A percentile compares a stretch with the other conserved stretches of the same genome.
phyloP scores from a whole-genome alignment of 1,284 basidiomycete species.

The Tilletia walkeri region DNA sequence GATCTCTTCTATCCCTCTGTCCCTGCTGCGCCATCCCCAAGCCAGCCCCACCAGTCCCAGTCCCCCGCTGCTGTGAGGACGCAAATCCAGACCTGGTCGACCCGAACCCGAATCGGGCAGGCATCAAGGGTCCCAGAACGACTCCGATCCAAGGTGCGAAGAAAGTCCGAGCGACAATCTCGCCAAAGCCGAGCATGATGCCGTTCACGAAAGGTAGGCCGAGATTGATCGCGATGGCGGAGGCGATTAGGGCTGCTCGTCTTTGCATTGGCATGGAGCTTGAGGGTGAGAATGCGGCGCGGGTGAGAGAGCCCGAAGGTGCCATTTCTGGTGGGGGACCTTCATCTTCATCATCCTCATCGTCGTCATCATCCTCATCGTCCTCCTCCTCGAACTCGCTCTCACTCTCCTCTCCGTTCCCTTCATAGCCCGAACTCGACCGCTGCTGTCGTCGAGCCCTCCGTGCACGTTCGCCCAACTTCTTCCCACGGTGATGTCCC shows the following conservation, averaged over 20 bases:
- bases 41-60: too few relatives aligned
- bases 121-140: background rate
- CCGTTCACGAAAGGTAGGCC: conserved; percentile 93
- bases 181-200: conserved; percentile 96
- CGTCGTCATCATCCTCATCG: conserved; percentile 19
- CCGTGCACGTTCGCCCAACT: conserved; percentile 17
- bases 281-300: conserved; percentile 41
- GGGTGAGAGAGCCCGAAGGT: conserved; percentile 47
- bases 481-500: background rate
- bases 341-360: conserved; percentile 16
- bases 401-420: conserved; percentile 29
- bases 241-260: conserved; percentile 60
- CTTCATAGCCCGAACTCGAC: conserved; percentile 20
- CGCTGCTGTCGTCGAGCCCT: background rate
- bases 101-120: background rate
- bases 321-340: conserved; percentile 22
- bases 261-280: conserved; percentile 13
- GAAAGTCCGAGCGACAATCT: conserved; percentile 89
- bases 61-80: too few relatives aligned
- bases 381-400: conserved; percentile 19
- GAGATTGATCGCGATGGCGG: conserved; percentile 85
- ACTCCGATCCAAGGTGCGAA: conserved; percentile 59
- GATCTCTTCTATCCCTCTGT: too few relatives aligned
- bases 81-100: too few relatives aligned
- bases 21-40: too few relatives aligned